Evolutionary conservation across 495 filamentous ascomycete genomes (phyloP).

Genomic region (Daldinia vernicosa): DNA sequence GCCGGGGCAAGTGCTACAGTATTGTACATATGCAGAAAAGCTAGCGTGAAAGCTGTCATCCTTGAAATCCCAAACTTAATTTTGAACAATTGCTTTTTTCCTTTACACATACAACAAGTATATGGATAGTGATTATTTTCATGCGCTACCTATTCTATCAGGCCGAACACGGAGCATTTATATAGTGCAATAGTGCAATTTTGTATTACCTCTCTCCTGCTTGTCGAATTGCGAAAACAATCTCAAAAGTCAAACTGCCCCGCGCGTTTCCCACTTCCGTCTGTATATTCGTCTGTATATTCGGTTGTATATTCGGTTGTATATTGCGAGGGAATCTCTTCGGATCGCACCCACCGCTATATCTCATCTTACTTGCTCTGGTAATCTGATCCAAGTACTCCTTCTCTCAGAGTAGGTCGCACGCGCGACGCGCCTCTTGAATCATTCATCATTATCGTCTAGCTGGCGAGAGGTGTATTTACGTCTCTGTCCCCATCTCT

Average conservation of each 20-base stretch:
- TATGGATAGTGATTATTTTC: neutral
- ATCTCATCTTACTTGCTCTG: neutral
- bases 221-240: slow-evolving; percentile 2
- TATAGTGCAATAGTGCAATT: neutral
- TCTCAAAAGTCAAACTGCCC: slow-evolving; percentile 12
- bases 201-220: neutral
- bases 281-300: neutral
- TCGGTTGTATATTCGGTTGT: neutral
- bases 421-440: neutral
- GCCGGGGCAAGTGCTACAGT: neutral
- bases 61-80: slow-evolving; percentile 12
- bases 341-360: neutral
- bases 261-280: slow-evolving; percentile 3
- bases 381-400: neutral
- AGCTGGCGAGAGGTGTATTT: slow-evolving; percentile 11
- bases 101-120: neutral
- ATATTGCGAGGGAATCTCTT: neutral
- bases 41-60: slow-evolving; percentile 10
- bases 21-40: neutral
- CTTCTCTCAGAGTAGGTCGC: slow-evolving; percentile 10
- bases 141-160: neutral
- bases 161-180: neutral
- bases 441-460: neutral
- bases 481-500: slow-evolving; percentile 4
- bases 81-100: neutral